Evolutionary conservation across 75 land plant genomes (phyloP).

Genomic region (Gnetum montanum): DNA sequence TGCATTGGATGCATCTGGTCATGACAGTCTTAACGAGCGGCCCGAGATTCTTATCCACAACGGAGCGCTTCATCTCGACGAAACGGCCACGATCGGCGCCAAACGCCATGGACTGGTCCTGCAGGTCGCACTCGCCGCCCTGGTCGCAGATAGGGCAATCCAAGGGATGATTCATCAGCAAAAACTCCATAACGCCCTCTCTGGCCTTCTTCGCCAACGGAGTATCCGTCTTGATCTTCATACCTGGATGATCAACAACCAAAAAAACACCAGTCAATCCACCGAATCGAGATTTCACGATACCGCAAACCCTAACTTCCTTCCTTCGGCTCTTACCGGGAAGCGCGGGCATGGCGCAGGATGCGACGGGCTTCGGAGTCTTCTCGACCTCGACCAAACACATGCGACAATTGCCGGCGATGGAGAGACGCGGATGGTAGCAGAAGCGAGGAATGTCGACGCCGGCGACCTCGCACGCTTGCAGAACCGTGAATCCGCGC

Average conservation of each 20-base stretch:
- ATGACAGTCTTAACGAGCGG: conserved; percentile 97
- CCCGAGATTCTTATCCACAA: conserved; percentile 92
- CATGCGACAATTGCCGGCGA: conserved; percentile 98
- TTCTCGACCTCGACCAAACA: conserved; percentile 98
- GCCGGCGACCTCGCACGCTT: conserved; percentile 95
- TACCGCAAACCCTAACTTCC: background rate
- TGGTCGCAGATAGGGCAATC: conserved; percentile 99
- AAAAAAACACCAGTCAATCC: background rate
- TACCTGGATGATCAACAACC: conserved; percentile 34
- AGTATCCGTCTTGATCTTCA: conserved; percentile 96
- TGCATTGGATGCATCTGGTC: conserved; percentile 98
- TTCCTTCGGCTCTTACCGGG: conserved; percentile 54
- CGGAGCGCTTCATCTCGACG: conserved; percentile 86
- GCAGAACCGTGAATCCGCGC: conserved; percentile 87
- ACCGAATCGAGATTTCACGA: background rate
- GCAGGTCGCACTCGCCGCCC: conserved; percentile 98
- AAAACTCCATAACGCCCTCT: conserved; percentile 98
- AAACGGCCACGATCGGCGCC: conserved; percentile 96
- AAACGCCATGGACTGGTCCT: conserved; percentile 97
- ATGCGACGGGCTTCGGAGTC: conserved; percentile 97
- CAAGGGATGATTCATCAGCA: conserved; percentile 92
- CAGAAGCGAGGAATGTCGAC: conserved; percentile 93
- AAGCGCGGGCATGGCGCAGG: conserved; percentile 98
- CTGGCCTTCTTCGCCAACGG: conserved; percentile 92
- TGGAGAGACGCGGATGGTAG: conserved; percentile 88